Percentiles rank a stretch among this genome's conserved stretches.
phyloP scores from a whole-genome alignment of 805 yeast genomes.

The Metschnikowia santaceciliae region DNA sequence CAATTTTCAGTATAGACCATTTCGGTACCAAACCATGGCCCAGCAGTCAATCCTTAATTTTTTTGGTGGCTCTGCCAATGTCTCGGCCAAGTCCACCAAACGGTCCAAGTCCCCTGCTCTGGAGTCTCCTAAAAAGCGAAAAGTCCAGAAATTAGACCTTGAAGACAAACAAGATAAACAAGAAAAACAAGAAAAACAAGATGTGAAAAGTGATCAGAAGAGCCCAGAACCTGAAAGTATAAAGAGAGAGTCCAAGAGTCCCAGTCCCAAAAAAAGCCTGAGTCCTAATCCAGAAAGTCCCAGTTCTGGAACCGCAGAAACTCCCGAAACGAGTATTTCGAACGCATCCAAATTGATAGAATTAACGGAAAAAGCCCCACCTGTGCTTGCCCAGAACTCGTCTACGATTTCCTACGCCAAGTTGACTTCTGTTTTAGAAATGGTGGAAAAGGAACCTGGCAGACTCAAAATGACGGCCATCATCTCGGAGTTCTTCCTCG shows the following conservation, averaged over 20 bases:
- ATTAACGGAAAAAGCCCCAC: conserved; percentile 11
- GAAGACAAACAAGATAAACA: background rate
- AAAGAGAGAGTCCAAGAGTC: background rate
- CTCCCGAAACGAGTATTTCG: background rate
- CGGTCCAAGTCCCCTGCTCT: background rate
- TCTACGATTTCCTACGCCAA: conserved; percentile 32
- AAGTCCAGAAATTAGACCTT: background rate
- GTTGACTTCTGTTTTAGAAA: conserved; percentile 64
- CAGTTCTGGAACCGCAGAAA: background rate
- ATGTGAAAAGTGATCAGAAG: background rate
- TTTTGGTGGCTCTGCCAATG: conserved; percentile 11
- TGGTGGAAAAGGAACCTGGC: conserved; percentile 75
- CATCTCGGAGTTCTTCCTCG: conserved; percentile 68
- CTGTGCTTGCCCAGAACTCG: conserved; percentile 4
- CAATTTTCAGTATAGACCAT: background rate
- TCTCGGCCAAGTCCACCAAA: background rate
- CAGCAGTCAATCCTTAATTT: conserved; percentile 18
- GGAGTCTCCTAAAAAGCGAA: background rate
- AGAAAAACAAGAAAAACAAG: background rate
- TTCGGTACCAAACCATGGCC: conserved; percentile 8
- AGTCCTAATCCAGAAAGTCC: background rate
- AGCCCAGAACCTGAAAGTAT: background rate
- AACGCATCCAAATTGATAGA: conserved; percentile 13
- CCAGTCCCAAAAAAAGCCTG: background rate
- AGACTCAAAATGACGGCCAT: conserved; percentile 75